Base-by-base conservation (phyloP, 768 basidiomycete genomes). In the Lactarius pseudohatsudake region DNA sequence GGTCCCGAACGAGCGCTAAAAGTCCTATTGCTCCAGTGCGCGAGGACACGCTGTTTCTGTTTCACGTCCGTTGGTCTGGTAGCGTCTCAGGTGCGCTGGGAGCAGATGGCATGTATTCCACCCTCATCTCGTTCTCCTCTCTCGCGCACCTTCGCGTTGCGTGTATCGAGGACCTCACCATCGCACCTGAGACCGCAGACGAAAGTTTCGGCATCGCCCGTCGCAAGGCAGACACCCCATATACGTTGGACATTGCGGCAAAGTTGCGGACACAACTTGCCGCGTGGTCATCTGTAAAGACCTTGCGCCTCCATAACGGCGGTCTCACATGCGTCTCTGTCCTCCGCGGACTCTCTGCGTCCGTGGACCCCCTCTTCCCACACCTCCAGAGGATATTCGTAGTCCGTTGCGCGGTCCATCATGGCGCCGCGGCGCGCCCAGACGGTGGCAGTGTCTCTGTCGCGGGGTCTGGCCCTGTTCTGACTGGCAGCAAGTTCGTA, bases 311-410 rank as follows among this genome's bases (percentile, higher is more conserved):
- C 5, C 43, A 56, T 1, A 13, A 36, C 2, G 57, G 66, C 1
- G 5, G 15, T 53, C 2, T 0, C 53, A 7, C 13, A 10, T n/a
- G 30, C 7, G 4, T 34, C 57, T 58, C 11, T 2, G 32, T 59
- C 54, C 66, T 55, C 15, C 32, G 26, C 4, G 9, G 11, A 1
- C 8, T 57, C 20, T 32, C 62, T 8, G 26, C 22, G 13, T 34
- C 20, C 2, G 13, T 0, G 13, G 34, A 15, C 10, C 1, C 3
- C 1, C 50, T 67, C 26, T 58, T 67, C 10, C 58, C 66, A 9
- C 28, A 56, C 58, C 62, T 67, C 18, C 62, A 64, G 54, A 56
- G 11, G 6, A 26, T 67, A 15, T 56, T 58, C 34, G 22, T 67
- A 3, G 41, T 60, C 15, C 40, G 30, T 30, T 55, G 34, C 20